Evolutionary conservation across 2,329 filamentous ascomycete species (phyloP).

Genomic region (Aurifilum marmelostoma): DNA sequence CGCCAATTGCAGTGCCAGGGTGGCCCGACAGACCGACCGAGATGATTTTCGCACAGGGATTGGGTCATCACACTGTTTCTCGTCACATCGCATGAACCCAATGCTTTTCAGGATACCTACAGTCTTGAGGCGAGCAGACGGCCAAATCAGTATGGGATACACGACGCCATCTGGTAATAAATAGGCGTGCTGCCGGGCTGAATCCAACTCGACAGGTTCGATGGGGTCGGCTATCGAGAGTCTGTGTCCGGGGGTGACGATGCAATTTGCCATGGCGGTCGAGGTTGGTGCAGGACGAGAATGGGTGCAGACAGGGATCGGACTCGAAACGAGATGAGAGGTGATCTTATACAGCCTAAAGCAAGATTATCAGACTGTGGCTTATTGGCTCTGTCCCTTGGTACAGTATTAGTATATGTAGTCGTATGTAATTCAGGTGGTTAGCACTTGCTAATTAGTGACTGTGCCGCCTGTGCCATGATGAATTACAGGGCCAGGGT

Average conservation of each 20-base stretch:
- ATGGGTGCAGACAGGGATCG: neutral
- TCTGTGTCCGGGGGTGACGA: slow-evolving; percentile 20
- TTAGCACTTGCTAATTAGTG: neutral
- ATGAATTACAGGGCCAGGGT: neutral
- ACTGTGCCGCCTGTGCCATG: slow-evolving; percentile 6
- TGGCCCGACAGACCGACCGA: slow-evolving; percentile 1
- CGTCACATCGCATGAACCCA: no score
- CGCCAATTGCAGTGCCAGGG: neutral
- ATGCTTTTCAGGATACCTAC: no score
- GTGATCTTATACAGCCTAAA: slow-evolving; percentile 9
- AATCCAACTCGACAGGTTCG: neutral
- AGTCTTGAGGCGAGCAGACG: neutral
- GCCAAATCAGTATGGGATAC: slow-evolving; percentile 13
- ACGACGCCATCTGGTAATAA: neutral
- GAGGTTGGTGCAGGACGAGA: neutral
- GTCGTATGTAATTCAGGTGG: neutral
- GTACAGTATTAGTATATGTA: neutral
- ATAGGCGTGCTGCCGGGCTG: slow-evolving; percentile 22
- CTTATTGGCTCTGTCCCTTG: neutral
- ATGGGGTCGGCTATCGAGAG: neutral
- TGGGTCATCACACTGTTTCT: no score
- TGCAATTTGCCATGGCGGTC: neutral
- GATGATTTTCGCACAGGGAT: slow-evolving; percentile 14
- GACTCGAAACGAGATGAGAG: slow-evolving; percentile 11
- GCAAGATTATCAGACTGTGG: neutral